A percentile compares a stretch with the other conserved stretches of the same genome.
Conservation (phyloP, 352 stramenopile species). For the Phytophthora citricola region DNA sequence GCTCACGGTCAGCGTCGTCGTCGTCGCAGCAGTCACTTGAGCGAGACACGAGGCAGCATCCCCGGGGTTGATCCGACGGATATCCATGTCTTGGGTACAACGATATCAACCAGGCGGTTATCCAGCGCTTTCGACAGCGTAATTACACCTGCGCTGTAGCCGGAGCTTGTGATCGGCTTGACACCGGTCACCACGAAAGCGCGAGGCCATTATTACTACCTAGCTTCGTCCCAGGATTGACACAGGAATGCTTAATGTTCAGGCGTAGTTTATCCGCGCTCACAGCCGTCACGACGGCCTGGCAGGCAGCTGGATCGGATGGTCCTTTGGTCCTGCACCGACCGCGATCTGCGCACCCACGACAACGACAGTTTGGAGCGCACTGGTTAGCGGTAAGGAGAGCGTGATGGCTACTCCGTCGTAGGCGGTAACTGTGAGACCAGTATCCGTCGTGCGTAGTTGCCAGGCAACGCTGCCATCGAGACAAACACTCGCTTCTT, state of each 20-base stretch:
- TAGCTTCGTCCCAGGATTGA: constrained; percentile 21
- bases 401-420: constrained; percentile 46
- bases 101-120: constrained; percentile 32
- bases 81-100: constrained; percentile 30
- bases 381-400: constrained; percentile 33
- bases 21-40: constrained; percentile 16
- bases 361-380: constrained; percentile 41
- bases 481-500: constrained; percentile 68
- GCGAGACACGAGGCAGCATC: constrained; percentile 30
- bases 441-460: constrained; percentile 38
- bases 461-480: constrained; percentile 59
- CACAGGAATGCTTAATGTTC: constrained; percentile 27
- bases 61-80: constrained; percentile 25
- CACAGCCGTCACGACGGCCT: constrained; percentile 26
- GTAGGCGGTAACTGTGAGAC: constrained; percentile 46
- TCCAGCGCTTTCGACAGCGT: constrained; percentile 25
- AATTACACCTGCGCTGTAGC: constrained; percentile 4
- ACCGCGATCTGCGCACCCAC: constrained; percentile 51
- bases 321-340: constrained; percentile 23
- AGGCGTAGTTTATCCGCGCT: constrained; percentile 24
- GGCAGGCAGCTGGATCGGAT: constrained; percentile 31
- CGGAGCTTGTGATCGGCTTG: constrained; percentile 25
- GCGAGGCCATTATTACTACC: background rate
- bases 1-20: constrained; percentile 29
- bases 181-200: constrained; percentile 30